phyloP scores from a whole-genome alignment of 1,139 yeast species.

The Wickerhamomyces sp. region DNA sequence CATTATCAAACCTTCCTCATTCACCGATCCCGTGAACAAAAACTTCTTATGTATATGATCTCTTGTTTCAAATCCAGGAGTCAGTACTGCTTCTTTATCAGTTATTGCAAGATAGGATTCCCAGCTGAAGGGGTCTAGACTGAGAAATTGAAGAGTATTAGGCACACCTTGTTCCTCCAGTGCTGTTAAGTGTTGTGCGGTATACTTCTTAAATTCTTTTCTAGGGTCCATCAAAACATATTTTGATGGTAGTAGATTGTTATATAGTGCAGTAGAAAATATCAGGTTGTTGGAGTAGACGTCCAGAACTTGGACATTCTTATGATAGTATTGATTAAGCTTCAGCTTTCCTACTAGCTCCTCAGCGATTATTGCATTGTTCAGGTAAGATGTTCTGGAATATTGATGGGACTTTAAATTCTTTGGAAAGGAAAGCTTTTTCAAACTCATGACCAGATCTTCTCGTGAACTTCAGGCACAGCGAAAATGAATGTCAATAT shows the following conservation, averaged over 20 bases:
- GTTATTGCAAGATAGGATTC: slow-evolving; percentile 44
- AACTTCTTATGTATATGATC: slow-evolving; percentile 56
- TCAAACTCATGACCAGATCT: neutral
- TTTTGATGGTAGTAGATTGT: slow-evolving; percentile 13
- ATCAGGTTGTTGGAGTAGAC: slow-evolving; percentile 18
- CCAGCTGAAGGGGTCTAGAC: slow-evolving; percentile 62
- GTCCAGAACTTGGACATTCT: slow-evolving; percentile 9
- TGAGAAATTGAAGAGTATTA: slow-evolving; percentile 11
- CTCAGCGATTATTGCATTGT: slow-evolving; percentile 2
- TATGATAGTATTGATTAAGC: neutral
- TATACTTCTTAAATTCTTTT: slow-evolving; percentile 7
- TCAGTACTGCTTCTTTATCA: slow-evolving; percentile 35
- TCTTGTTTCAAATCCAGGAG: slow-evolving; percentile 37
- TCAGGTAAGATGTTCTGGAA: slow-evolving; percentile 6
- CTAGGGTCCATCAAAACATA: slow-evolving; percentile 18
- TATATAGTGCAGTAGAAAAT: slow-evolving; percentile 15
- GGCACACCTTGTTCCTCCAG: slow-evolving; percentile 27
- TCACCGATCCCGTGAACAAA: slow-evolving; percentile 33
- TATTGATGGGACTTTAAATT: neutral
- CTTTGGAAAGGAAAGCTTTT: neutral
- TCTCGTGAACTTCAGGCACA: too few relatives aligned
- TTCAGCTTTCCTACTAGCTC: neutral
- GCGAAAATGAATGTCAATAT: too few relatives aligned
- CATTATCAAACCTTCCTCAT: slow-evolving; percentile 65
- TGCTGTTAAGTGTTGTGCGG: slow-evolving; percentile 1